Conservation (phyloP, 177 flowering plant species). For the Telopea speciosissima region DNA sequence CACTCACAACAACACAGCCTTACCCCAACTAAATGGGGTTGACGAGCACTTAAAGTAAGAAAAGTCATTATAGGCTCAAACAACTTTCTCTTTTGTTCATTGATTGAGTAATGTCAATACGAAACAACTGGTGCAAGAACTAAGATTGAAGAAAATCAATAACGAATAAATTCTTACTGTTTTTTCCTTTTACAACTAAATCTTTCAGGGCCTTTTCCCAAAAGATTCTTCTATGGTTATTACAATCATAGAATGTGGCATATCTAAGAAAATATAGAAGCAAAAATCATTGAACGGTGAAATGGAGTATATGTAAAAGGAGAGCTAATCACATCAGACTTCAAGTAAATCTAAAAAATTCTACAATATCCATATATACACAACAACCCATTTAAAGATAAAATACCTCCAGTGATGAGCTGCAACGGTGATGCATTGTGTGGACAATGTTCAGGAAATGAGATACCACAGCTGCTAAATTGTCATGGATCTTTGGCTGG, state of each 20-base stretch:
- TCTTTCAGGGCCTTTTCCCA: neutral
- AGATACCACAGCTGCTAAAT: slow-evolving; percentile 36
- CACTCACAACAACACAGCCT: too few species aligned
- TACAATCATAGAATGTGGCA: too few species aligned
- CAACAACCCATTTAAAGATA: neutral
- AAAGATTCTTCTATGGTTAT: neutral
- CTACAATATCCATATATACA: too few species aligned
- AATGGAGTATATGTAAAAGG: too few species aligned
- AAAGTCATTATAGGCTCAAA: too few species aligned
- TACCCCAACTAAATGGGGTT: too few species aligned
- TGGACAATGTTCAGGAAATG: slow-evolving; percentile 67
- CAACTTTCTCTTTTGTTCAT: neutral
- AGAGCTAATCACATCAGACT: too few species aligned
- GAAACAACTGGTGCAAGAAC: neutral
- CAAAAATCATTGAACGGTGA: too few species aligned
- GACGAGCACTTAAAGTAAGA: too few species aligned
- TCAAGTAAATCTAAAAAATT: neutral
- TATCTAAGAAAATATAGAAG: too few species aligned
- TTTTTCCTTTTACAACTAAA: neutral
- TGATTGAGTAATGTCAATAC: neutral
- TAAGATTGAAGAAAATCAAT: neutral
- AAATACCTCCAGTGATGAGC: slow-evolving; percentile 71
- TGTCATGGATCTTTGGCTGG: slow-evolving; percentile 60
- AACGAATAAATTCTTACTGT: neutral
- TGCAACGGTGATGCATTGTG: slow-evolving; percentile 83